Percentiles rank a stretch among this genome's conserved stretches.
phyloP scores from a whole-genome alignment of 805 yeast species.

The Komagataella ulmi region DNA sequence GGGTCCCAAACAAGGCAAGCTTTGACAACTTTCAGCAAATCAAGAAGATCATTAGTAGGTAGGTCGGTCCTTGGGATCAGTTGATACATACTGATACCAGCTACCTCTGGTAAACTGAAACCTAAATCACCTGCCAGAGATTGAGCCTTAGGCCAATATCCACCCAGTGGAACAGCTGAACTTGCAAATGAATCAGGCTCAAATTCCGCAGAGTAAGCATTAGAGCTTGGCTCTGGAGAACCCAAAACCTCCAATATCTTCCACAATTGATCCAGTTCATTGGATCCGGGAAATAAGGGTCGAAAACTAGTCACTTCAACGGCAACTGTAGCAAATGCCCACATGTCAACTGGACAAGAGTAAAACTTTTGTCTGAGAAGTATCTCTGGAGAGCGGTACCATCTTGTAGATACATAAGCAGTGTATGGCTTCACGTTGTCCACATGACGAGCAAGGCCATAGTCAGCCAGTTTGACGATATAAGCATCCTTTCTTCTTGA shows the following conservation, averaged over 20 bases:
- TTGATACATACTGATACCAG: conserved; percentile 32
- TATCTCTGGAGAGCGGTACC: conserved; percentile 82
- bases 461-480: conserved; percentile 66
- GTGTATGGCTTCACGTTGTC: conserved; percentile 45
- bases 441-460: conserved; percentile 60
- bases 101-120: conserved; percentile 38
- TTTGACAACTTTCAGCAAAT: conserved; percentile 26
- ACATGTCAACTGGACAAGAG: conserved; percentile 62
- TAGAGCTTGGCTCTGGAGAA: conserved; percentile 34
- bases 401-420: conserved; percentile 69
- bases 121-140: conserved; percentile 39
- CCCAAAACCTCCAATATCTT: conserved; percentile 60
- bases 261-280: conserved; percentile 70
- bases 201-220: conserved; percentile 4
- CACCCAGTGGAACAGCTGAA: conserved; percentile 39
- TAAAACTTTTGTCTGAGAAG: conserved; percentile 49
- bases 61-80: conserved; percentile 33
- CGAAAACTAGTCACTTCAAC: conserved; percentile 56
- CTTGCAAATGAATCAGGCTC: conserved; percentile 7
- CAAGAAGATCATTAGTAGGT: conserved; percentile 17
- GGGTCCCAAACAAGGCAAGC: conserved; percentile 74
- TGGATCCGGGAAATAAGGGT: conserved; percentile 77
- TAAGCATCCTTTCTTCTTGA: conserved; percentile 29
- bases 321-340: conserved; percentile 81
- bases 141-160: conserved; percentile 58